Conservation (phyloP, 768 basidiomycete genomes). For the Terana coerulea region DNA sequence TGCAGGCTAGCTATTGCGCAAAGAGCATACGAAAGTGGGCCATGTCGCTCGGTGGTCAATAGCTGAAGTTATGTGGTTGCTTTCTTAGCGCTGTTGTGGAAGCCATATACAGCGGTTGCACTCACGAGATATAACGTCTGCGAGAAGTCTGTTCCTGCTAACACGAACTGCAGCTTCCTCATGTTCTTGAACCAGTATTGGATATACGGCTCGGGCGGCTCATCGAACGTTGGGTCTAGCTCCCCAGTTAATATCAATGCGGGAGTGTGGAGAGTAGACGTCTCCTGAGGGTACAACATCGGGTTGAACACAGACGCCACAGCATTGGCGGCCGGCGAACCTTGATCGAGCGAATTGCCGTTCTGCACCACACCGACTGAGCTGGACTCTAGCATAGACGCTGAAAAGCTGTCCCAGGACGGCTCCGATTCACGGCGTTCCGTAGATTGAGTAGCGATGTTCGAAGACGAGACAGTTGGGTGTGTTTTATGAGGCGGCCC, state of each 20-base stretch:
- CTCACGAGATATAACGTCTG: constrained; percentile 65
- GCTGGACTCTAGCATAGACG: constrained; percentile 3
- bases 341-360: no score
- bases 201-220: constrained; percentile 47
- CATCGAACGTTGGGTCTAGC: no score
- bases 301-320: no score
- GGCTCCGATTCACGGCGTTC: constrained; percentile 19
- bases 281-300: constrained; percentile 26
- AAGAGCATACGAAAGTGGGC: no score
- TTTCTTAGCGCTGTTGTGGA: no score
- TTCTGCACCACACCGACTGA: neutral
- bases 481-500: constrained; percentile 67
- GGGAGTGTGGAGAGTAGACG: constrained; percentile 28
- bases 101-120: no score
- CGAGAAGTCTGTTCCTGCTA: constrained; percentile 57
- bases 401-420: constrained; percentile 10
- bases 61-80: no score
- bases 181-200: constrained; percentile 75
- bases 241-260: no score
- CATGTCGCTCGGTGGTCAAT: no score
- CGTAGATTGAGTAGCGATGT: constrained; percentile 34
- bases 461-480: constrained; percentile 25
- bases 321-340: no score
- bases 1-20: no score
- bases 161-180: constrained; percentile 60